Base-by-base conservation (phyloP, 805 yeast species). In the Kazachstania martiniae region DNA sequence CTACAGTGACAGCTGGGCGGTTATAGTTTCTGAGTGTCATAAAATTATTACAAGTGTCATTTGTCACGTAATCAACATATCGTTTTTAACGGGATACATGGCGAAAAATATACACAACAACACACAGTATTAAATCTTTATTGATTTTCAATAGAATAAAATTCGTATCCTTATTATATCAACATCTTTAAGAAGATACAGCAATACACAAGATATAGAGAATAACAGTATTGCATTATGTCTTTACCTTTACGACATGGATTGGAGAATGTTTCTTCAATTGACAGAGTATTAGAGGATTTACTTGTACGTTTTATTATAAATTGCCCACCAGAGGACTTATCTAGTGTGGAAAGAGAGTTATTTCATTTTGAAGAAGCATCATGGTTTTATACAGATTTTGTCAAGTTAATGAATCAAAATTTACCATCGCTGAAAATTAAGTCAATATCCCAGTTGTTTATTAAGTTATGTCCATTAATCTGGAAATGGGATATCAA, bases 341-440 rank as follows among this genome's bases (percentile, higher is more conserved):
- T 89, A 32, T 74, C 91, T 1, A 49, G 55, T 27, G 54, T 51
- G 8, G 59, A 73, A 51, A 68, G 98, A 50, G 80, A 87, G 17
- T 72, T 86, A 49, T 91, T 91, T 61, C 94, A 87, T 53, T 77
- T 91, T 26, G 99, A 91, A 63, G 97, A 91, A 57, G 98, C 98
- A 2, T 95, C 86, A 45, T 91, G 98, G 98, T 91, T 82, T 52
- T 91, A 87, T 58, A 70, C 80, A 31, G 99, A 91, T 58, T 87
- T 79, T 47, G 66, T 79, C 9, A 69, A 87, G 22, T 70, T 69
- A 22, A 59, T 77, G 46, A 80, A 85, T 53, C 87, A 91, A 6
- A 56, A 66, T 21, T 64, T 89, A 37, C 97, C 96, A 2, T 52
- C 71, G 2, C 61, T 87, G 64, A 80, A 77, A 49, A 75, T 86